These are phyloP conservation scores for Castanospermum australe DNA, from an alignment of 306 rosid species.

Conservation along the genomic window DNA sequence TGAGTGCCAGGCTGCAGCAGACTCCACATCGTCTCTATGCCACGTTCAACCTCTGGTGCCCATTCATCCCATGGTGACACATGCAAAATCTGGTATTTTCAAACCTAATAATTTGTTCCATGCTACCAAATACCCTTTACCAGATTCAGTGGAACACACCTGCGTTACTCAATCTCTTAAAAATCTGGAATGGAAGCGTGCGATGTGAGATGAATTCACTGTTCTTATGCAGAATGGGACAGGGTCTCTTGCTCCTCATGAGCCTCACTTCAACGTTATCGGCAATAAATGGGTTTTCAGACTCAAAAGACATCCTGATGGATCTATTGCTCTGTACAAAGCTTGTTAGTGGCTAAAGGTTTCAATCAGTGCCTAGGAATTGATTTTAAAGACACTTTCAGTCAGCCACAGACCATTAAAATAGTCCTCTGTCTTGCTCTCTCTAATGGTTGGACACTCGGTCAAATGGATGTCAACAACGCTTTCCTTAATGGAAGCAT, in stretches of 20 bases:
- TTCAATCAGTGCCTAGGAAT: not conserved
- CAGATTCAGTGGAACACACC: no score
- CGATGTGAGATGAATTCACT: not conserved
- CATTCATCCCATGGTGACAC: no score
- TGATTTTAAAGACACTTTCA: not conserved
- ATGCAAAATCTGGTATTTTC: slow-evolving; percentile 24
- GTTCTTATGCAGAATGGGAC: not conserved
- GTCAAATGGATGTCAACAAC: not conserved
- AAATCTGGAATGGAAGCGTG: not conserved
- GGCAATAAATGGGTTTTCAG: not conserved
- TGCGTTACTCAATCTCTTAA: not conserved
- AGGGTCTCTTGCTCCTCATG: not conserved
- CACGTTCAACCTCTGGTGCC: no score
- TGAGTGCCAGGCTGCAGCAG: no score
- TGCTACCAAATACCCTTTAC: not conserved
- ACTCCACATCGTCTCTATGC: no score
- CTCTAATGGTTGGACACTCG: no score
- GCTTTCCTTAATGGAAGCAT: not conserved
- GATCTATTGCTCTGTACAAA: not conserved
- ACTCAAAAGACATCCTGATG: not conserved
- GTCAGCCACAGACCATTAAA: not conserved
- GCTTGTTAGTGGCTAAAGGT: not conserved
- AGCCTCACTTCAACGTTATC: no score
- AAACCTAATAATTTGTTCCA: slow-evolving; percentile 38
- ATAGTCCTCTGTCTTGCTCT: no score